phyloP scores from a whole-genome alignment of 2,329 filamentous ascomycete genomes.

The Chaetothyriales sp. region DNA sequence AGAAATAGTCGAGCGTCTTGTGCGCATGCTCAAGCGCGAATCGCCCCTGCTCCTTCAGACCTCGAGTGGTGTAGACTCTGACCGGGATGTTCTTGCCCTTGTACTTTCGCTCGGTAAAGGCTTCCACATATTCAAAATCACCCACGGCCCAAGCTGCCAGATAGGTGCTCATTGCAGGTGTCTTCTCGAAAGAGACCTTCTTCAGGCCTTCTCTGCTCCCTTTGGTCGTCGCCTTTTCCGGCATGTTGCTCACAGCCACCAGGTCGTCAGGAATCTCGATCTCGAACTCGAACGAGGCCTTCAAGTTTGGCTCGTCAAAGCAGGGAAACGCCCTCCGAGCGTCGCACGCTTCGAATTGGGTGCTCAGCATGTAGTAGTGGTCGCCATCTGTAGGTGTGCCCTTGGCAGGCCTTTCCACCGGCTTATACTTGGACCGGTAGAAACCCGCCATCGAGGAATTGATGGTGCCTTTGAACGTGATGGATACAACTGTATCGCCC shows the following conservation, averaged over 20 bases:
- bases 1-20: constrained; percentile 92
- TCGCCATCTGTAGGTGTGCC: constrained; percentile 63
- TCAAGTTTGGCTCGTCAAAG: constrained; percentile 95
- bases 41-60: constrained; percentile 81
- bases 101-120: constrained; percentile 77
- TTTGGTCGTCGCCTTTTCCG: constrained; percentile 57
- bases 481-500: constrained; percentile 50
- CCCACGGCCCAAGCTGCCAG: constrained; percentile 88
- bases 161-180: constrained; percentile 81
- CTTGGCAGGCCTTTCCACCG: constrained; percentile 53
- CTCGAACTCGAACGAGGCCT: constrained; percentile 87
- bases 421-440: constrained; percentile 89
- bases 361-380: constrained; percentile 64
- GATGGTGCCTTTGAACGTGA: constrained; percentile 67
- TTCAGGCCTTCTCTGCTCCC: constrained; percentile 54
- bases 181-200: constrained; percentile 64
- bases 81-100: constrained; percentile 84
- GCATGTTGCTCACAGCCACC: constrained; percentile 91
- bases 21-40: constrained; percentile 85
- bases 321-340: constrained; percentile 91
- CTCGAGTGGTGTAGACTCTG: constrained; percentile 86
- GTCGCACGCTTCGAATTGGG: constrained; percentile 94
- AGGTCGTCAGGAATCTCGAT: constrained; percentile 83
- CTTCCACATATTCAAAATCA: constrained; percentile 94
- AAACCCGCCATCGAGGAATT: constrained; percentile 90